Percentiles rank a stretch among this genome's conserved stretches.
These are phyloP conservation scores for Eucalyptus lansdowneana DNA, from an alignment of 345 rosid genomes.

Conservation along the genomic window DNA sequence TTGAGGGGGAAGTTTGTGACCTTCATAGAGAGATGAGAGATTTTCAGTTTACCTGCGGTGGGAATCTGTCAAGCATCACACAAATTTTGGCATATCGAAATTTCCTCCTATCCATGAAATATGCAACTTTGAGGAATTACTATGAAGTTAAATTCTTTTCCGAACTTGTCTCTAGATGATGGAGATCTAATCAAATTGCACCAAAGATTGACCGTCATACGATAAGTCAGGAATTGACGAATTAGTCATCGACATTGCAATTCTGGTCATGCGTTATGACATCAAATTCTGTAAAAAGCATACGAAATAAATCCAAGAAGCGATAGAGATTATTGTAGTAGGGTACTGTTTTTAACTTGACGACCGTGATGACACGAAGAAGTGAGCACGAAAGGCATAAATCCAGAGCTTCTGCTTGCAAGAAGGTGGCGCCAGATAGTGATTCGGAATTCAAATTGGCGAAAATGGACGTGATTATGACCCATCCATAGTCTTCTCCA, in stretches of 20 bases:
- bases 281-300: rapidly evolving
- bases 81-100: not conserved
- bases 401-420: not conserved
- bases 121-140: not conserved
- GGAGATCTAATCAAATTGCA: not conserved
- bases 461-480: not conserved
- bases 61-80: not conserved
- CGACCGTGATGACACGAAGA: not conserved
- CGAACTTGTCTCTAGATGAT: rapidly evolving
- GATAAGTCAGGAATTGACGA: not conserved
- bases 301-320: not conserved
- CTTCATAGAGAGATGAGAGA: not conserved
- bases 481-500: not conserved
- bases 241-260: not conserved
- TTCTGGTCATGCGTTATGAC: not conserved
- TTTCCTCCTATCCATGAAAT: not conserved
- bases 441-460: not conserved
- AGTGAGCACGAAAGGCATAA: not conserved
- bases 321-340: not conserved
- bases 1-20: not conserved
- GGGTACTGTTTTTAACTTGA: not conserved
- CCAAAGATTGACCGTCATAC: rapidly evolving
- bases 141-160: not conserved
- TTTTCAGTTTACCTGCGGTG: not conserved
- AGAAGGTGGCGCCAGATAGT: rapidly evolving